Evolutionary conservation across 208 protist genomes (phyloP).

Genomic region (Leishmania braziliensis): DNA sequence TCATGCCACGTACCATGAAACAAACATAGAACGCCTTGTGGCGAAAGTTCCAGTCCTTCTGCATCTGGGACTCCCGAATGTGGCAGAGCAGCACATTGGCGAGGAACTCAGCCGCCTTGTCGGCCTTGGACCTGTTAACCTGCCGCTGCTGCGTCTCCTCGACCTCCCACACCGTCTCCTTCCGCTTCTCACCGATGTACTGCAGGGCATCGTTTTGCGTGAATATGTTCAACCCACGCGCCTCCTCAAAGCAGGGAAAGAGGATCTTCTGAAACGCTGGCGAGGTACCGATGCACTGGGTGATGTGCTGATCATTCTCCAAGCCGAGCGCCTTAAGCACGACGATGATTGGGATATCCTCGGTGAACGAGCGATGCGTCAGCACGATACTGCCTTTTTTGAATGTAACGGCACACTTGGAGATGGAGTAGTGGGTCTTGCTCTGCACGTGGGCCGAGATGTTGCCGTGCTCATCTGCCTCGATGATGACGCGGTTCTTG

Average conservation of each 20-base stretch:
- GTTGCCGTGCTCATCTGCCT: constrained; percentile 84
- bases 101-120: constrained; percentile 96
- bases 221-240: constrained; percentile 72
- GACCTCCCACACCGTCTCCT: constrained; percentile 73
- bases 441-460: constrained; percentile 87
- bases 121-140: constrained; percentile 82
- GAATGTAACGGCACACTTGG: constrained; percentile 92
- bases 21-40: constrained; percentile 97
- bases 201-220: constrained; percentile 95
- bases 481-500: constrained; percentile 99
- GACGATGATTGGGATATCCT: constrained; percentile 98
- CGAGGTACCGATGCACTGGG: constrained; percentile 97
- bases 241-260: constrained; percentile 97
- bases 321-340: constrained; percentile 98
- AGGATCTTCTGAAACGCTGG: constrained; percentile 89
- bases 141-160: constrained; percentile 73
- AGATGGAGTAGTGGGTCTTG: constrained; percentile 95
- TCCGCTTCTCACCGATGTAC: constrained; percentile 96
- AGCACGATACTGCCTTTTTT: constrained; percentile 97
- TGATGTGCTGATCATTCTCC: constrained; percentile 98
- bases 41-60: constrained; percentile 96
- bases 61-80: constrained; percentile 89
- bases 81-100: constrained; percentile 94
- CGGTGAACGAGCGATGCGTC: constrained; percentile 97
- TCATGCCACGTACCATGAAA: constrained; percentile 98